Conservation (phyloP, 805 yeast species). For the Starmera amethionina region DNA sequence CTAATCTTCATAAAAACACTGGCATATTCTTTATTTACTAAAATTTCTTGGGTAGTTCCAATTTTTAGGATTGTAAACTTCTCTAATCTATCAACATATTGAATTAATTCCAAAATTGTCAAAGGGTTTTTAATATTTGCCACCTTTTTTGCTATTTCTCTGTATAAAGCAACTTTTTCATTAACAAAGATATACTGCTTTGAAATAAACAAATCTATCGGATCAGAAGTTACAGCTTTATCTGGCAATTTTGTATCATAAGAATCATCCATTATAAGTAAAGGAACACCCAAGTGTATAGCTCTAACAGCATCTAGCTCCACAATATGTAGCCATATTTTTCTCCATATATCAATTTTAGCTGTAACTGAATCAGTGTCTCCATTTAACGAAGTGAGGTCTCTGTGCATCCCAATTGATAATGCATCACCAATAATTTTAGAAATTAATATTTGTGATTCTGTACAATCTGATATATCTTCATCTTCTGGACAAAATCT, state of each 20-base stretch:
- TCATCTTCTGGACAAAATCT: constrained; percentile 47
- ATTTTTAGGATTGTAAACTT: constrained; percentile 15
- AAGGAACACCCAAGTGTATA: constrained; percentile 6
- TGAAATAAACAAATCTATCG: constrained; percentile 27
- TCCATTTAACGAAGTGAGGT: constrained; percentile 28
- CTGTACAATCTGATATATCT: constrained; percentile 42
- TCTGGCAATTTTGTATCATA: constrained; percentile 19
- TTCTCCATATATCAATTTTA: constrained; percentile 16
- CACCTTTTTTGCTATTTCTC: constrained; percentile 21
- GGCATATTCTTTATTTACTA: constrained; percentile 3
- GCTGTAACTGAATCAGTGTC: constrained; percentile 4
- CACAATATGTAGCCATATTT: constrained; percentile 15
- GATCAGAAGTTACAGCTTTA: constrained; percentile 24
- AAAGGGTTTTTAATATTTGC: constrained; percentile 25
- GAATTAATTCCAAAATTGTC: constrained; percentile 24
- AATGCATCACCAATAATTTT: constrained; percentile 43
- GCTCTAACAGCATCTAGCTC: constrained; percentile 15
- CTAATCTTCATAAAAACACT: constrained; percentile 12
- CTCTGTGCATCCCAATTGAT: constrained; percentile 47
- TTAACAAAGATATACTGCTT: constrained; percentile 21
- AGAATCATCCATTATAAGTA: constrained; percentile 11
- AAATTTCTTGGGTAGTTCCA: constrained; percentile 16
- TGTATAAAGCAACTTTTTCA: constrained; percentile 21
- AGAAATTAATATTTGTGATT: constrained; percentile 36
- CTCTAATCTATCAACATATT: constrained; percentile 25